phyloP scores from a whole-genome alignment of 2,329 filamentous ascomycete genomes.

The Akanthomyces uredinophilus region DNA sequence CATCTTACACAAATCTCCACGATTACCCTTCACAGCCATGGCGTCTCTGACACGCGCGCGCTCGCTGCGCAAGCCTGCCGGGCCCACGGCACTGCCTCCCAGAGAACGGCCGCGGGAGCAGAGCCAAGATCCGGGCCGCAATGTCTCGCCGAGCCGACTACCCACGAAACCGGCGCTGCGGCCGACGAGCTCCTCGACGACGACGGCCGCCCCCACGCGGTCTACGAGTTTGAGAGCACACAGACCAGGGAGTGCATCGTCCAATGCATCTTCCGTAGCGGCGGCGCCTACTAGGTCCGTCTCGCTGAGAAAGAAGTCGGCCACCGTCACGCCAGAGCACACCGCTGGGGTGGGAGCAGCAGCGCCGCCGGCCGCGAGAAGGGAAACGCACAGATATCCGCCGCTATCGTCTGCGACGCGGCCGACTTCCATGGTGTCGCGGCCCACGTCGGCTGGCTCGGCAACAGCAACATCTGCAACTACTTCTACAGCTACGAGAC shows the following conservation, averaged over 20 bases:
- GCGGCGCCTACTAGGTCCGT: constrained; percentile 15
- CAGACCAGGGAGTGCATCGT: constrained; percentile 1
- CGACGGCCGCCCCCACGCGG: constrained; percentile 24
- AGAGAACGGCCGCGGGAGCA: background rate
- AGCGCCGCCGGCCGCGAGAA: constrained; percentile 16
- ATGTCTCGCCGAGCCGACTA: constrained; percentile 44
- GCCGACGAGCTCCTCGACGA: constrained; percentile 21
- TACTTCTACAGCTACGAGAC: constrained; percentile 21
- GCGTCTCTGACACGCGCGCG: constrained; percentile 42
- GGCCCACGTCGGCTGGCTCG: constrained; percentile 20
- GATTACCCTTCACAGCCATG: constrained; percentile 26
- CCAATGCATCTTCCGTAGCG: background rate
- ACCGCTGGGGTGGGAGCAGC: constrained; percentile 13
- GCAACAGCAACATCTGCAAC: constrained; percentile 12
- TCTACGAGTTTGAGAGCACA: constrained; percentile 15
- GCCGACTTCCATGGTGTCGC: constrained; percentile 19
- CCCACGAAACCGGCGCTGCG: constrained; percentile 40
- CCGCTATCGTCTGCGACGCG: constrained; percentile 26
- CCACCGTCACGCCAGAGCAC: background rate
- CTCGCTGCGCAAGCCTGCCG: constrained; percentile 41
- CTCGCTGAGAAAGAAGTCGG: constrained; percentile 21
- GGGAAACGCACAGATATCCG: constrained; percentile 28
- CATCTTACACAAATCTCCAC: background rate
- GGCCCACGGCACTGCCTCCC: constrained; percentile 16
- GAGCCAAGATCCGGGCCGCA: constrained; percentile 25